Evolutionary conservation across 805 yeast genomes (phyloP).

Genomic region (Schwanniomyces vanrijiae): DNA sequence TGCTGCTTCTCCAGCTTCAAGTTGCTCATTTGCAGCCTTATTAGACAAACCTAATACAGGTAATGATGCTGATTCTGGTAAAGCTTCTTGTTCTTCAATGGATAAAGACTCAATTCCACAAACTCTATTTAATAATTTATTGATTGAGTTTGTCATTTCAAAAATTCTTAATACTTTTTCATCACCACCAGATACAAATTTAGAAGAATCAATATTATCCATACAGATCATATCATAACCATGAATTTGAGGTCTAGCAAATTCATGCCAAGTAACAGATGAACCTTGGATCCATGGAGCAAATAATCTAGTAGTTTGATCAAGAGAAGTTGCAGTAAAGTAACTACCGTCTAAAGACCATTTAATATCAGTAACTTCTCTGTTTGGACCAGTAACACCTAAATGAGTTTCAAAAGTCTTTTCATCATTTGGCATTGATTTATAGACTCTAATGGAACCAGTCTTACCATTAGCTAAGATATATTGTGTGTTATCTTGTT

Average conservation of each 20-base stretch:
- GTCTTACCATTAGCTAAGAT: conserved; percentile 86
- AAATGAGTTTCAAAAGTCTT: conserved; percentile 45
- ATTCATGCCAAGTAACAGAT: conserved; percentile 72
- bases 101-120: conserved; percentile 42
- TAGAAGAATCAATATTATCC: conserved; percentile 55
- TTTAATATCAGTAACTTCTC: conserved; percentile 70
- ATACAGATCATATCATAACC: conserved; percentile 95
- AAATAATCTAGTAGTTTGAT: conserved; percentile 88
- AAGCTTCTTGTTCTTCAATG: conserved; percentile 18
- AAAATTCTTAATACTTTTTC: conserved; percentile 90
- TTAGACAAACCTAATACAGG: conserved; percentile 94
- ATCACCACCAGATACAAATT: conserved; percentile 92
- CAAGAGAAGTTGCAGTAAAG: conserved; percentile 76
- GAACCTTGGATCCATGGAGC: conserved; percentile 55
- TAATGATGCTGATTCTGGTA: conserved; percentile 84
- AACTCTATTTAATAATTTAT: conserved; percentile 54
- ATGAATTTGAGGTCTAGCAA: conserved; percentile 96
- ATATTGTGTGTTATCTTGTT: conserved; percentile 29
- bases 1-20: conserved; percentile 39
- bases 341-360: conserved; percentile 74
- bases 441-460: conserved; percentile 88
- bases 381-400: conserved; percentile 76
- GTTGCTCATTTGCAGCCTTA: conserved; percentile 66
- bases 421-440: conserved; percentile 26
- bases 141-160: conserved; percentile 81